Conservation (phyloP, 1,139 yeast genomes). For the Ogataea hybrid region DNA sequence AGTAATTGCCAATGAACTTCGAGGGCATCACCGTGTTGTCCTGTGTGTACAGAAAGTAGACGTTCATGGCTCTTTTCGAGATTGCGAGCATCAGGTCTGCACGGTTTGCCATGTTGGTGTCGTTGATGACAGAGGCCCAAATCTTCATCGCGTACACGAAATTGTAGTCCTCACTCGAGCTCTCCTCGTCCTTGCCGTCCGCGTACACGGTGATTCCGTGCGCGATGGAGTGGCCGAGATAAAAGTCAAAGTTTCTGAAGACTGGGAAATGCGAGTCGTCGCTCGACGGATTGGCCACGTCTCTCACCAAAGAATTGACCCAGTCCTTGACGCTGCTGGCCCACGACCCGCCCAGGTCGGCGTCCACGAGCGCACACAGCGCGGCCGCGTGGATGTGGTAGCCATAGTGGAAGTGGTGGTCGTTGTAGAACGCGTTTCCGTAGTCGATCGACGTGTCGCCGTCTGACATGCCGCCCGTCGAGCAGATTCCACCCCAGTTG, state of each 20-base stretch:
- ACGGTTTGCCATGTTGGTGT: slow-evolving; percentile 51
- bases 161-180: slow-evolving; percentile 70
- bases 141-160: slow-evolving; percentile 64
- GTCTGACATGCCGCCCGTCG: slow-evolving; percentile 54
- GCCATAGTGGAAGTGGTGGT: slow-evolving; percentile 79
- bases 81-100: slow-evolving; percentile 63
- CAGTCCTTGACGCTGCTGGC: slow-evolving; percentile 48
- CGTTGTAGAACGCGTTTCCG: slow-evolving; percentile 73
- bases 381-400: slow-evolving; percentile 75
- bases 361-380: slow-evolving; percentile 55
- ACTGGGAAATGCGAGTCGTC: slow-evolving; percentile 60
- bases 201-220: slow-evolving; percentile 65
- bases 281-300: slow-evolving; percentile 62
- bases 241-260: slow-evolving; percentile 71
- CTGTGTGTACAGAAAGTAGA: slow-evolving; percentile 52
- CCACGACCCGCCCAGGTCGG: slow-evolving; percentile 48
- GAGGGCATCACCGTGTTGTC: slow-evolving; percentile 53
- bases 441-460: slow-evolving; percentile 53
- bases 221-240: slow-evolving; percentile 73
- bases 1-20: slow-evolving; percentile 55
- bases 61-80: slow-evolving; percentile 51
- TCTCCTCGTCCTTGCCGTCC: slow-evolving; percentile 75
- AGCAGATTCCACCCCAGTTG: slow-evolving; percentile 67
- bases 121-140: slow-evolving; percentile 58
- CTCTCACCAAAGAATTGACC: slow-evolving; percentile 60